Evolutionary conservation across 1,284 basidiomycete species (phyloP).

Genomic region (Sutorius eximius): DNA sequence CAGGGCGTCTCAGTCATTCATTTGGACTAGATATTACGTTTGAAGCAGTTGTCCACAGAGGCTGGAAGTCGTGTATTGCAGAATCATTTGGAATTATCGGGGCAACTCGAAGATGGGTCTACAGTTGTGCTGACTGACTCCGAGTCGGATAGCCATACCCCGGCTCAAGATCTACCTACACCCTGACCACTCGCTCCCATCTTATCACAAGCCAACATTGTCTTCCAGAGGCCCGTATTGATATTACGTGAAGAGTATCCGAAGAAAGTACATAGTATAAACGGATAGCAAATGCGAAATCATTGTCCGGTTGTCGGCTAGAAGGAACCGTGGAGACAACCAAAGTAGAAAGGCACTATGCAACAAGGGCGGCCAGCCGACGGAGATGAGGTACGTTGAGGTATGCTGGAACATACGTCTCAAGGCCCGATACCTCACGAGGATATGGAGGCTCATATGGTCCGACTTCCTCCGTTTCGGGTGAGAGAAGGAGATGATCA

Average conservation of each 20-base stretch:
- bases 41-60: conserved; percentile 29
- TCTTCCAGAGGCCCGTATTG: conserved; percentile 1
- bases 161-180: background rate
- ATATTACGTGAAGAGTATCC: conserved; percentile 19
- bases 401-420: conserved; percentile 87
- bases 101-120: conserved; percentile 46
- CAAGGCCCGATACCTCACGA: conserved; percentile 83
- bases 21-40: conserved; percentile 32
- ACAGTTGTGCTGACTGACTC: conserved; percentile 30
- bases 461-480: conserved; percentile 94
- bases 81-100: conserved; percentile 43
- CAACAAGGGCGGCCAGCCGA: conserved; percentile 78
- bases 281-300: conserved; percentile 9
- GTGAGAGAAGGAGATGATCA: conserved; percentile 90
- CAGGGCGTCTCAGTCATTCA: background rate
- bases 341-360: conserved; percentile 39
- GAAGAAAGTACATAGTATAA: conserved; percentile 24
- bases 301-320: conserved; percentile 1
- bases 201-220: background rate
- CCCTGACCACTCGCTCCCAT: background rate
- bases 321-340: background rate
- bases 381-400: conserved; percentile 82
- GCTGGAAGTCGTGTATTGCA: conserved; percentile 28
- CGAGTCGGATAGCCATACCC: background rate
- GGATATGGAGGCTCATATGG: conserved; percentile 87